Base-by-base conservation (phyloP, 1,284 basidiomycete species). In the Fomitopsis pinicola region DNA sequence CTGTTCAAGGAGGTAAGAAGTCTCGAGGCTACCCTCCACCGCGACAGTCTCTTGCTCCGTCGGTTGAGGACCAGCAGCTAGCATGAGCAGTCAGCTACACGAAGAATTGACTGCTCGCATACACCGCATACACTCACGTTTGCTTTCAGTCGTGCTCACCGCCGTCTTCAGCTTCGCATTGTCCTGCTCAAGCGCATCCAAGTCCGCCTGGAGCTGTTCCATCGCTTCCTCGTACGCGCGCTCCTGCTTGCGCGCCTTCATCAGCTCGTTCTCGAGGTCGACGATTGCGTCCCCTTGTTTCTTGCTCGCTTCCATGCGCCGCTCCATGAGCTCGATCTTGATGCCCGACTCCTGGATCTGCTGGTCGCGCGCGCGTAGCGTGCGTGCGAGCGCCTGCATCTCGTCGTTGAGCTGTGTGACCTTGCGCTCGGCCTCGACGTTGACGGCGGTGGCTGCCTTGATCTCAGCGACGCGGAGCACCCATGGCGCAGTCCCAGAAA, bases 291-390 rank as follows among this genome's bases (percentile, higher is more conserved):
- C 96, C 1, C 88, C 88, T 75, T 94, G 91, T 72, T 91, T 93
- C 80, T 94, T 95, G 62, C 88, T 89, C 1, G 86, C 84, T 71
- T 98, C 96, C 79, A 97, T 89, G 54, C 95, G 86, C 56, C 94
- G 87, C 71, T 97, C 94, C 82, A 99, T 91, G 8, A 97, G 84
- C 73, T 98, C 94, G 60, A 98, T 92, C 81, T 96, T 98, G 63
- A 98, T 94, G 5, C 80, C 79, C 6, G 88, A 81, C 72, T 99
- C 97, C 75, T 98, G 94, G 56, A 95, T 86, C 42, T 77, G 85
- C 79, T 97, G 93, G 65, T 99, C 97, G 76, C 94, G 87, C 46
- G 85, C 78, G 72, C 91, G 91, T 71, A 98, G 82, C 59, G 85
- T 92, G 33, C 94, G 88, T 35, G 89, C 83, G 61, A 98, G 85